These are phyloP conservation scores for Cystobasidium tubakii DNA, from an alignment of 768 basidiomycete species.

Conservation along the genomic window DNA sequence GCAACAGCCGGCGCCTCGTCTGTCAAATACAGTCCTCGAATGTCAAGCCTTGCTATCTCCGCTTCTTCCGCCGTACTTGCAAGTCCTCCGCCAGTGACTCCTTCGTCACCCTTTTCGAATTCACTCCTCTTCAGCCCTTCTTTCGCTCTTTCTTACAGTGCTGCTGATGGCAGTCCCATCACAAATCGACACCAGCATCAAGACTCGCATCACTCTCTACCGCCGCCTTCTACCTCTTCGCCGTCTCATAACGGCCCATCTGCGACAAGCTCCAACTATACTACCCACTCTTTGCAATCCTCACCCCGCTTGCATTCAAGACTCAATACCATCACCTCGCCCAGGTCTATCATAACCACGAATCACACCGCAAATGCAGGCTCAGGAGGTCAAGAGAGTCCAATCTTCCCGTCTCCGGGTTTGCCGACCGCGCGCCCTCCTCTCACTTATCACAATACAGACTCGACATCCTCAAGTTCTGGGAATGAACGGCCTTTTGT, in stretches of 20 bases:
- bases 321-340: neutral
- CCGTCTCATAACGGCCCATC: neutral
- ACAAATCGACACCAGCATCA: neutral
- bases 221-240: neutral
- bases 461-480: neutral
- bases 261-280: neutral
- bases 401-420: neutral
- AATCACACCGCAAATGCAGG: neutral
- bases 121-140: constrained; percentile 4
- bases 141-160: neutral
- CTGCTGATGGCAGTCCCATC: neutral
- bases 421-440: neutral
- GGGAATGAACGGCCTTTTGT: neutral
- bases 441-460: neutral
- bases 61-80: neutral
- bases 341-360: neutral
- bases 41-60: neutral
- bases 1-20: neutral
- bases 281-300: neutral
- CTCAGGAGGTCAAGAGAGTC: neutral
- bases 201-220: neutral
- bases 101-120: neutral
- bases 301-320: constrained; percentile 1
- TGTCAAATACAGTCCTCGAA: neutral
- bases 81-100: neutral